These are phyloP conservation scores for Megacollybia platyphylla DNA, from an alignment of 1,284 basidiomycete genomes.

Conservation along the genomic window DNA sequence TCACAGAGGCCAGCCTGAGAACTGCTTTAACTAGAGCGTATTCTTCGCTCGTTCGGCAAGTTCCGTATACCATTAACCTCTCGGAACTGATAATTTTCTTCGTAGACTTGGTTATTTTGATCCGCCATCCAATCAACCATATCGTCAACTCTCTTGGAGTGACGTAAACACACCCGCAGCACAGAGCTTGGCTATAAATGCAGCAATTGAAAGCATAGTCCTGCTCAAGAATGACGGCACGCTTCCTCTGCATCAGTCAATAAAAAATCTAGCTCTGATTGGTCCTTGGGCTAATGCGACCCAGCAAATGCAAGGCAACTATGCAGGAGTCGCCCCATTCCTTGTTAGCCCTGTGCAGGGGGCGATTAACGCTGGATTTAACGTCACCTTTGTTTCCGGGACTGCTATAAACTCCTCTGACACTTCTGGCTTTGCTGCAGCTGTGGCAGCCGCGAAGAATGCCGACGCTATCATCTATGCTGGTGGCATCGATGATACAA, in stretches of 20 bases:
- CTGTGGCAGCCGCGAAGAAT: conserved; percentile 49
- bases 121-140: neutral
- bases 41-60: conserved; percentile 37
- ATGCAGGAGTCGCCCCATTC: conserved; percentile 37
- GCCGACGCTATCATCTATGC: conserved; percentile 47
- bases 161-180: conserved; percentile 33
- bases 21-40: conserved; percentile 31
- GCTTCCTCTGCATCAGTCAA: conserved; percentile 26
- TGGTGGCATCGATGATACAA: conserved; percentile 39
- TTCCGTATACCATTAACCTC: neutral
- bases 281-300: conserved; percentile 47
- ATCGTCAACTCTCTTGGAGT: neutral
- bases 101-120: neutral
- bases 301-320: conserved; percentile 42
- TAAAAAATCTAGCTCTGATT: conserved; percentile 35
- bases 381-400: conserved; percentile 27
- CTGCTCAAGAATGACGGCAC: conserved; percentile 45
- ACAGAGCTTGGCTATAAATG: conserved; percentile 34
- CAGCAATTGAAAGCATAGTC: conserved; percentile 38
- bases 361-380: conserved; percentile 30
- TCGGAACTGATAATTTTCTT: neutral
- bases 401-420: conserved; percentile 24
- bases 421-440: conserved; percentile 39
- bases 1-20: conserved; percentile 28
- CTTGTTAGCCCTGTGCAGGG: conserved; percentile 39